A percentile compares a stretch with the other conserved stretches of the same genome.
phyloP scores from a whole-genome alignment of 2,329 filamentous ascomycete genomes.

The Beauveria australis region DNA sequence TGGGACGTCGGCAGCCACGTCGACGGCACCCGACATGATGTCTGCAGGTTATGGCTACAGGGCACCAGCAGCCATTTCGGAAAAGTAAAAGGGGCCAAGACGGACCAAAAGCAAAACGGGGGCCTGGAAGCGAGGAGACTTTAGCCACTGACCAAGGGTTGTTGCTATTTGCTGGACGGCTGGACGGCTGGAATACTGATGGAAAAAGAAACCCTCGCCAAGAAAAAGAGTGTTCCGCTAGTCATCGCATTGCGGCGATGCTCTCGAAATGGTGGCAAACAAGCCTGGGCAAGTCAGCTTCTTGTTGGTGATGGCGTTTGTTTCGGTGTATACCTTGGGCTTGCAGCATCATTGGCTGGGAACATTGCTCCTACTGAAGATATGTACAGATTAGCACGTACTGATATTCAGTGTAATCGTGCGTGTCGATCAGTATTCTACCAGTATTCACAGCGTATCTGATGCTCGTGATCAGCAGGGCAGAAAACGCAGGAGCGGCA shows the following conservation, averaged over 20 bases:
- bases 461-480: not conserved
- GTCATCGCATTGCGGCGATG: not conserved
- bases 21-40: not conserved
- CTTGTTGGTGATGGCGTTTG: not conserved
- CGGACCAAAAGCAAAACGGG: not conserved
- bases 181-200: not conserved
- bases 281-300: not conserved
- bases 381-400: not conserved
- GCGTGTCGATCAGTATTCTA: not conserved
- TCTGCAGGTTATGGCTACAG: not conserved
- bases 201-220: not conserved
- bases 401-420: not conserved
- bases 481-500: not conserved
- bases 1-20: not conserved
- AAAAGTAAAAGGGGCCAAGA: not conserved
- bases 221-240: not conserved
- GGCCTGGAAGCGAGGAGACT: not conserved
- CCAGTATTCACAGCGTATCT: no score
- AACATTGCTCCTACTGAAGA: not conserved
- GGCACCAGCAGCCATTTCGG: not conserved
- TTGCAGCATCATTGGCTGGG: not conserved
- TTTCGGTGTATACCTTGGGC: not conserved
- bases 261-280: not conserved
- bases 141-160: not conserved
- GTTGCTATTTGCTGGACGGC: not conserved